Conservation (phyloP, 2,329 filamentous ascomycete genomes). For the Fonsecaea erecta region DNA sequence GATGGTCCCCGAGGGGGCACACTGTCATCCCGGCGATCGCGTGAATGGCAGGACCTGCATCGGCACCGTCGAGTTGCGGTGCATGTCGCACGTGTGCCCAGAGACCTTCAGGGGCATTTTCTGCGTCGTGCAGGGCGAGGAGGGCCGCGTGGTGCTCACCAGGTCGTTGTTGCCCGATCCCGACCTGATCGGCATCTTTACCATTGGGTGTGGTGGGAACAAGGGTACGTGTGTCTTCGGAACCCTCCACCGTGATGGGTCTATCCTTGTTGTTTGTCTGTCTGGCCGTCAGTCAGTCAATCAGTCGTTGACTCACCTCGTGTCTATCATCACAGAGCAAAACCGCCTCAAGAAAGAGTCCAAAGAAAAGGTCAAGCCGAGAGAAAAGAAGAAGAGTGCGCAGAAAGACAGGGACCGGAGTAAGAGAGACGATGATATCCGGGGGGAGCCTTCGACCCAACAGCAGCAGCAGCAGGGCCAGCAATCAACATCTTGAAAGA, state of each 20-base stretch:
- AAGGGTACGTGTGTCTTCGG: no score
- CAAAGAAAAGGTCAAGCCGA: neutral
- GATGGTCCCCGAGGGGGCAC: neutral
- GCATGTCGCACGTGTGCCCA: neutral
- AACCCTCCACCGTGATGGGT: no score
- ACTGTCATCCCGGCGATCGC: neutral
- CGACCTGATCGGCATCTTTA: neutral
- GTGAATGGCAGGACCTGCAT: neutral
- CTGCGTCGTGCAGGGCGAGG: neutral
- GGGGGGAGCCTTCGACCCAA: neutral
- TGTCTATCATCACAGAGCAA: no score
- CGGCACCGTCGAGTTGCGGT: neutral
- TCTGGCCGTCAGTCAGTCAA: no score
- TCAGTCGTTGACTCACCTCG: no score
- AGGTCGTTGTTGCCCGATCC: neutral
- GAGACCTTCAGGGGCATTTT: neutral
- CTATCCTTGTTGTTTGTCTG: no score
- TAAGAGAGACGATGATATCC: neutral
- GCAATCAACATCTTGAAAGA: neutral
- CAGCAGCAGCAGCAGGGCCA: no score
- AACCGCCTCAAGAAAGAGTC: neutral
- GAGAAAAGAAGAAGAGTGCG: neutral
- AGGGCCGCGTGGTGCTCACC: neutral
- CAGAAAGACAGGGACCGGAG: neutral
- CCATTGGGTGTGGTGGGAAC: no score